Evolutionary conservation across 805 yeast genomes (phyloP).

Genomic region (Cyberlindnera saturnus): DNA sequence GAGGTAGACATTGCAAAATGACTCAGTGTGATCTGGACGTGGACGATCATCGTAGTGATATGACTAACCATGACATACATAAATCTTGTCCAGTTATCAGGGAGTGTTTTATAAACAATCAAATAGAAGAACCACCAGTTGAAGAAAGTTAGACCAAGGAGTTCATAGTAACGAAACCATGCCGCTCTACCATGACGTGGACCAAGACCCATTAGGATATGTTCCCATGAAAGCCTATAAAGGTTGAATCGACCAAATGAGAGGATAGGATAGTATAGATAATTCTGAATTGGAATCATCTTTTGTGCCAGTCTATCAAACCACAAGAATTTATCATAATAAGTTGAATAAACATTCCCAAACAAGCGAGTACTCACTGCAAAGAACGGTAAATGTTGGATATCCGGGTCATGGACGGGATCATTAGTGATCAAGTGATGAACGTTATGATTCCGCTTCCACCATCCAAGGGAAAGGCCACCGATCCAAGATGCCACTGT

Average conservation of each 20-base stretch:
- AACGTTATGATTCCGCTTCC: constrained; percentile 93
- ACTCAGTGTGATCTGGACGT: constrained; percentile 83
- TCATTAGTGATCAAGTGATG: constrained; percentile 90
- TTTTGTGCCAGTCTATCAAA: constrained; percentile 60
- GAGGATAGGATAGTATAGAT: constrained; percentile 70
- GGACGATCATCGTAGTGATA: constrained; percentile 83
- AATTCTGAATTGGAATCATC: constrained; percentile 59
- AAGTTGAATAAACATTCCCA: constrained; percentile 69
- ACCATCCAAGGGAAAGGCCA: constrained; percentile 90
- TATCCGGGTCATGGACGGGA: constrained; percentile 92
- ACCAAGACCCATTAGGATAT: constrained; percentile 68
- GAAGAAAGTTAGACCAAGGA: constrained; percentile 63
- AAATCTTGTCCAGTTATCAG: constrained; percentile 48
- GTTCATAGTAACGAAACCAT: constrained; percentile 77
- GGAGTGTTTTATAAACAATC: constrained; percentile 44
- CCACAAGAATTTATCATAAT: constrained; percentile 60
- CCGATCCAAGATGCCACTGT: constrained; percentile 73
- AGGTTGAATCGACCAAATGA: constrained; percentile 82
- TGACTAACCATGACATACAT: constrained; percentile 68
- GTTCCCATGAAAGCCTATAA: constrained; percentile 76
- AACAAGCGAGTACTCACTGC: constrained; percentile 74
- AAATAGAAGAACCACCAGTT: constrained; percentile 78
- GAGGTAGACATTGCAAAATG: constrained; percentile 94
- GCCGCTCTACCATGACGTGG: constrained; percentile 81
- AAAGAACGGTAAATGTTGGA: constrained; percentile 87